phyloP scores from a whole-genome alignment of 768 basidiomycete genomes.

The Tylopilus plumbeoviolaceoides region DNA sequence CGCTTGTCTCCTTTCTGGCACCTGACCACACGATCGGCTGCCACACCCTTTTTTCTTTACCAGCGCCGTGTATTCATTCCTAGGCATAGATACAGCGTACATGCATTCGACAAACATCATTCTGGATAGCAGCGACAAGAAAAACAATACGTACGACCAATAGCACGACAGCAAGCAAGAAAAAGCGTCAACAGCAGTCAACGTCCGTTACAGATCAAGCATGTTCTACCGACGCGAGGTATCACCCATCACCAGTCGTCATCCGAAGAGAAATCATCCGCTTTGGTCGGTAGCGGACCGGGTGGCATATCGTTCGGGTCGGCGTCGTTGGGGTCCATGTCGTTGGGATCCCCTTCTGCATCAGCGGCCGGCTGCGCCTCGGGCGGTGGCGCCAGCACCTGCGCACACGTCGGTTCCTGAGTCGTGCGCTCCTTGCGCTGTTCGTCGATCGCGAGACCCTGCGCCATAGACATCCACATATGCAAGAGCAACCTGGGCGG shows the following conservation, averaged over 20 bases:
- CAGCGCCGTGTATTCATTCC: too few relatives aligned
- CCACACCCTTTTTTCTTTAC: too few relatives aligned
- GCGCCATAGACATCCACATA: constrained; percentile 46
- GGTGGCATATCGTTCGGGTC: constrained; percentile 12
- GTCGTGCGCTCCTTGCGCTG: constrained; percentile 29
- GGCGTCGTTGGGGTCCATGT: constrained; percentile 12
- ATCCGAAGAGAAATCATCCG: constrained; percentile 23
- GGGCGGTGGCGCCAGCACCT: constrained; percentile 11
- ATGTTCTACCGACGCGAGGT: too few relatives aligned
- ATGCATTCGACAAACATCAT: too few relatives aligned
- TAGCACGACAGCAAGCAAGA: too few relatives aligned
- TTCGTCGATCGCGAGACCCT: constrained; percentile 45
- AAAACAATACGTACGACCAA: too few relatives aligned
- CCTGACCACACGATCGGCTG: too few relatives aligned
- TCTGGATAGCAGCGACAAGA: too few relatives aligned
- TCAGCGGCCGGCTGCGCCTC: not conserved
- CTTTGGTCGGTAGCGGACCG: constrained; percentile 2
- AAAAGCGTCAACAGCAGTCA: too few relatives aligned
- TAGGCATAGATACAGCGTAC: too few relatives aligned
- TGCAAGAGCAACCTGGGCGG: constrained; percentile 35
- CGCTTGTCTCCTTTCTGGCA: too few relatives aligned
- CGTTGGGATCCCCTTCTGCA: constrained; percentile 10
- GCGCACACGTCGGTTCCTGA: constrained; percentile 9
- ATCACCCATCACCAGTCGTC: not conserved
- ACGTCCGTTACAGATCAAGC: too few relatives aligned